Evolutionary conservation across 768 basidiomycete species (phyloP), one percentile per base, ranked within the genome.

Genomic region (Gymnopilus junonius): DNA sequence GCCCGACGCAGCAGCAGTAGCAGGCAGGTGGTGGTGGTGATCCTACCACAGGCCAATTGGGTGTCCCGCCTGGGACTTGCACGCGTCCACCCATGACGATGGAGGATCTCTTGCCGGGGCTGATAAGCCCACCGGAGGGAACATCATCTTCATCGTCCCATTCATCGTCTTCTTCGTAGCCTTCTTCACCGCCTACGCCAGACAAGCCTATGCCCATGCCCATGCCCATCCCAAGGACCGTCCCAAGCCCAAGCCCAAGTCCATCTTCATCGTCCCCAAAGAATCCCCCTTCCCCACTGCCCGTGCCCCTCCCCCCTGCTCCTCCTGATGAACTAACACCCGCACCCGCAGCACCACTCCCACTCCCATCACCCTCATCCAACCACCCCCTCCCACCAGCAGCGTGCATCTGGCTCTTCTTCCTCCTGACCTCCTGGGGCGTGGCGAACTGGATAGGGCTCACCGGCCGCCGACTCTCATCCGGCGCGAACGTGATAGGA

Each of bases 401-500:
- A n/a, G 17, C 46, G 34, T n/a, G 40, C 56, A 29, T 21, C 43
- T 63, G 25, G 32, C 61, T 69, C 61, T 34, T 64, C 60, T 40
- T 65, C 55, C 45, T 59, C 20, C 61, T 29, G 58, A 55, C 39
- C 53, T 69, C 61, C n/a, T 48, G 23, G 21, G 60, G 59, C 5
- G 45, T 40, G 25, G 74, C 67, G 21, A 83, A 83, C 40, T 77
- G 67, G 63, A 83, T 83, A 35, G 79, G 83, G 21, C 78, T 82
- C 25, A 78, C 75, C 4, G 80, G 79, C 0, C 81, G 69, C 32
- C 71, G 65, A 1, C 74, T 66, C 15, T 79, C 80, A 50, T 80
- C 78, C 1, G 81, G 81, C 0, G 89, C 89, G 65, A 92, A 93
- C 0, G 84, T 87, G 69, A 91, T 91, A 14, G 90, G 91, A 0